phyloP scores from a whole-genome alignment of 2,329 filamentous ascomycete species.

The Pseudocercospora crystallina region DNA sequence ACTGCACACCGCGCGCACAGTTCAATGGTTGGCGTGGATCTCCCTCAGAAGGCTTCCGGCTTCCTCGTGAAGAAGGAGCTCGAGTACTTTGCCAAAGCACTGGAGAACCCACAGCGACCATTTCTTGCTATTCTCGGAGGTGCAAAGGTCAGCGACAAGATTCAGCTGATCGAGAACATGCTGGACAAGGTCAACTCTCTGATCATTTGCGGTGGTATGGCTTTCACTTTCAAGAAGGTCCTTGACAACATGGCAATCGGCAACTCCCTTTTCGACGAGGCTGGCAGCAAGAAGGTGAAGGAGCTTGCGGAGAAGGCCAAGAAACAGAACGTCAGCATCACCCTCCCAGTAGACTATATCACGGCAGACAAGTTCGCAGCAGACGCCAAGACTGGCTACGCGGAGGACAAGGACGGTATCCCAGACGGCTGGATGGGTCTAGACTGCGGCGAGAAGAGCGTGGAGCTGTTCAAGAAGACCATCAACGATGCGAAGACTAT shows the following conservation, averaged over 20 bases:
- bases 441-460: slow-evolving; percentile 85
- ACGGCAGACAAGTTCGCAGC: slow-evolving; percentile 92
- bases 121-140: slow-evolving; percentile 99
- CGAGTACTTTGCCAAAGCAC: slow-evolving; percentile 96
- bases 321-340: slow-evolving; percentile 92
- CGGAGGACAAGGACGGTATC: slow-evolving; percentile 84
- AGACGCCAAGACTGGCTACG: slow-evolving; percentile 76
- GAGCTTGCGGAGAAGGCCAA: slow-evolving; percentile 92
- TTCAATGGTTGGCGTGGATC: slow-evolving; percentile 96
- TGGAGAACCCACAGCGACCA: slow-evolving; percentile 87
- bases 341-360: slow-evolving; percentile 91
- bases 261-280: slow-evolving; percentile 88
- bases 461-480: slow-evolving; percentile 82
- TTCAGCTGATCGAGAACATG: slow-evolving; percentile 98
- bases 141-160: slow-evolving; percentile 99
- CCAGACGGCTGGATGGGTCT: slow-evolving; percentile 98
- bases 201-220: slow-evolving; percentile 96
- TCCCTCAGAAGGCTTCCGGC: slow-evolving; percentile 94
- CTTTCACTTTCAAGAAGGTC: slow-evolving; percentile 99
- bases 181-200: slow-evolving; percentile 97
- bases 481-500: slow-evolving; percentile 92
- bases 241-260: slow-evolving; percentile 87
- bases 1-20: slow-evolving; percentile 98
- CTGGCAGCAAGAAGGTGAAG: slow-evolving; percentile 85
- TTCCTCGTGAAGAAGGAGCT: slow-evolving; percentile 99